Conservation (phyloP, 179 eudicot species). For the Spergularia azorica region DNA sequence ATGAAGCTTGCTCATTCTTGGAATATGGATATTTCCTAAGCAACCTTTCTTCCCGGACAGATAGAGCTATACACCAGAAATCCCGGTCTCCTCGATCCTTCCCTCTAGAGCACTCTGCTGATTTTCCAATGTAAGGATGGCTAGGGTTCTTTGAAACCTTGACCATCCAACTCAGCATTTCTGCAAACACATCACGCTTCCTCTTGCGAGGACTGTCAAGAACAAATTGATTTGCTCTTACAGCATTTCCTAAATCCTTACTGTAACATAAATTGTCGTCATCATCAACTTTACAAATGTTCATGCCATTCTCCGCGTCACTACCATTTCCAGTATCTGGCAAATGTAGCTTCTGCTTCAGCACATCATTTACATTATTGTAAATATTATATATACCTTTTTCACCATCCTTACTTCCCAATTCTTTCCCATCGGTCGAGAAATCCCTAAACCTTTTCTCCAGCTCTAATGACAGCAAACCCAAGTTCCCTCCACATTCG, state of each 20-base stretch:
- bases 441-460: slow-evolving; percentile 42
- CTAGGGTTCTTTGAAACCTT: slow-evolving; percentile 54
- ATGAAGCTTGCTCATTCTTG: slow-evolving; percentile 27
- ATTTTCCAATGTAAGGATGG: slow-evolving; percentile 41
- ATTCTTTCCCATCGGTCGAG: slow-evolving; percentile 21
- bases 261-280: slow-evolving; percentile 27
- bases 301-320: slow-evolving; percentile 21
- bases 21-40: slow-evolving; percentile 33
- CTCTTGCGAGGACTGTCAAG: slow-evolving; percentile 51
- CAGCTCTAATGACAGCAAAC: slow-evolving; percentile 49
- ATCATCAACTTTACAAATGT: slow-evolving; percentile 31
- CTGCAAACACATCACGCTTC: slow-evolving; percentile 45
- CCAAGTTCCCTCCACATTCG: slow-evolving; percentile 50
- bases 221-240: slow-evolving; percentile 15
- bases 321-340: slow-evolving; percentile 21
- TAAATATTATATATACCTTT: slow-evolving; percentile 27
- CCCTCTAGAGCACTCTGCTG: slow-evolving; percentile 40
- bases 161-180: slow-evolving; percentile 63
- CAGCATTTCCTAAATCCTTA: slow-evolving; percentile 9
- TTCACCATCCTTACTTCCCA: slow-evolving; percentile 25
- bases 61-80: slow-evolving; percentile 46
- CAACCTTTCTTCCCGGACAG: slow-evolving; percentile 56
- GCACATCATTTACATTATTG: slow-evolving; percentile 26
- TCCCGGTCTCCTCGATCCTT: slow-evolving; percentile 37
- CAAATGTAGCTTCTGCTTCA: slow-evolving; percentile 23